Conservation (phyloP, 2,329 filamentous ascomycete species). For the Didymellaceae sp. region DNA sequence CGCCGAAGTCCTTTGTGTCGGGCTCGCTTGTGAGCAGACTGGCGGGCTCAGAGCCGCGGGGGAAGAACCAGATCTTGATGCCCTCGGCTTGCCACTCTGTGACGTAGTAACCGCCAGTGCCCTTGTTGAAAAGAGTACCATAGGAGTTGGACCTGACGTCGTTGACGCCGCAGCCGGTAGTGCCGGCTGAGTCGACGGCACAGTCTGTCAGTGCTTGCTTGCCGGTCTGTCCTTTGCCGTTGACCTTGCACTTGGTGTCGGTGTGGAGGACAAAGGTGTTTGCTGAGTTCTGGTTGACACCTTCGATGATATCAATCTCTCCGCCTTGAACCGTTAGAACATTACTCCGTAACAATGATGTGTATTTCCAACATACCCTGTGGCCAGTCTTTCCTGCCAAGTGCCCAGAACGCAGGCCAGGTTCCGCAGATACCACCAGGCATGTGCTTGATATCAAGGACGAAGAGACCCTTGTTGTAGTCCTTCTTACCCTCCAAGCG, state of each 20-base stretch:
- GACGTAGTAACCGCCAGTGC: conserved; percentile 52
- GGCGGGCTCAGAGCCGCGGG: conserved; percentile 64
- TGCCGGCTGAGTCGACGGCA: conserved; percentile 23
- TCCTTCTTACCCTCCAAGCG: conserved; percentile 36
- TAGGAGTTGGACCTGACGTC: conserved; percentile 48
- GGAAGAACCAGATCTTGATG: conserved; percentile 84
- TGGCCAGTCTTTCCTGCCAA: conserved; percentile 39
- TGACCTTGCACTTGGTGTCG: conserved; percentile 31
- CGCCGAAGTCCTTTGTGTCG: conserved; percentile 69
- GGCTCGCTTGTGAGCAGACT: conserved; percentile 66
- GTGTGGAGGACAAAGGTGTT: conserved; percentile 41
- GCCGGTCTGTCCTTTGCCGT: conserved; percentile 25
- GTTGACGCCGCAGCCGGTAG: conserved; percentile 53
- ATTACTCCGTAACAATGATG: too few relatives aligned
- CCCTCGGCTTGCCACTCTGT: conserved; percentile 68
- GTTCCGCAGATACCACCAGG: conserved; percentile 39
- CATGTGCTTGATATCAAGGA: conserved; percentile 43
- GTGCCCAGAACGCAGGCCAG: conserved; percentile 45
- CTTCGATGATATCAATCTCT: conserved; percentile 47
- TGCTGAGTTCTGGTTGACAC: conserved; percentile 35
- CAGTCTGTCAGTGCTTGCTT: conserved; percentile 21
- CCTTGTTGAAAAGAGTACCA: conserved; percentile 60
- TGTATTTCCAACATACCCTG: background rate
- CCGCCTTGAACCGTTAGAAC: background rate
- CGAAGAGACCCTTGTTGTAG: conserved; percentile 42